Evolutionary conservation across 139 green algal genomes (phyloP).

Genomic region (Chlorella sp.): DNA sequence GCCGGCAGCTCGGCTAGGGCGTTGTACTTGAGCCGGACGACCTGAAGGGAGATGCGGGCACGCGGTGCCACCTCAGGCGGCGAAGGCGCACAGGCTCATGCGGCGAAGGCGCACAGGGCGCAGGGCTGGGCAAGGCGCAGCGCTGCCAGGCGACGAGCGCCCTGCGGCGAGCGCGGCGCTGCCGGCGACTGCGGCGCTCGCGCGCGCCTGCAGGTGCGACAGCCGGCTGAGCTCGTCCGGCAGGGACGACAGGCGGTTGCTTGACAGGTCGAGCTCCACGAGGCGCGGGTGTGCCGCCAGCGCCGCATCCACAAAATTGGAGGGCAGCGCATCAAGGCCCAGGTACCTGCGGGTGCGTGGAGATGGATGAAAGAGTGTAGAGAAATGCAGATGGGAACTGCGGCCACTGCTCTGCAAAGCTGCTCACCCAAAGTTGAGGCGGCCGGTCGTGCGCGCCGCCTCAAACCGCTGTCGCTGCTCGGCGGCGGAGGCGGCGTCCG

Average conservation of each 20-base stretch:
- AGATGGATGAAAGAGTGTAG: no score
- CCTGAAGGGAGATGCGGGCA: no score
- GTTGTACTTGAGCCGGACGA: conserved; percentile 35
- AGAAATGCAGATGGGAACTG: no score
- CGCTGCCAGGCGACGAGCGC: neutral
- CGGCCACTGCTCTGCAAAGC: neutral
- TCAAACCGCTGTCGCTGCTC: no score
- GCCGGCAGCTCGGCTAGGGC: neutral
- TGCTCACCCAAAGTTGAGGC: neutral
- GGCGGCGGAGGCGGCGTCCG: no score
- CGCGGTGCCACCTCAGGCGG: no score
- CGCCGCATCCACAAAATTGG: neutral
- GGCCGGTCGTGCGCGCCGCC: neutral
- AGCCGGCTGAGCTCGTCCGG: neutral
- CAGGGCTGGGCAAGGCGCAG: no score
- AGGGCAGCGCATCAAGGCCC: neutral
- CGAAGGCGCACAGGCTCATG: no score
- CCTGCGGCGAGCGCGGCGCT: no score
- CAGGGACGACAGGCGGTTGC: neutral
- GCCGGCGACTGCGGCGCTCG: no score
- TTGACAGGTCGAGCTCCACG: conserved; percentile 1
- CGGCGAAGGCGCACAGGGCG: no score
- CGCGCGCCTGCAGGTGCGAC: no score
- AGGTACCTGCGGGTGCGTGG: conserved; percentile 19
- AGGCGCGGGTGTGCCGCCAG: neutral